Conservation (phyloP, 768 basidiomycete genomes). For the Phlebiopsis gigantea region DNA sequence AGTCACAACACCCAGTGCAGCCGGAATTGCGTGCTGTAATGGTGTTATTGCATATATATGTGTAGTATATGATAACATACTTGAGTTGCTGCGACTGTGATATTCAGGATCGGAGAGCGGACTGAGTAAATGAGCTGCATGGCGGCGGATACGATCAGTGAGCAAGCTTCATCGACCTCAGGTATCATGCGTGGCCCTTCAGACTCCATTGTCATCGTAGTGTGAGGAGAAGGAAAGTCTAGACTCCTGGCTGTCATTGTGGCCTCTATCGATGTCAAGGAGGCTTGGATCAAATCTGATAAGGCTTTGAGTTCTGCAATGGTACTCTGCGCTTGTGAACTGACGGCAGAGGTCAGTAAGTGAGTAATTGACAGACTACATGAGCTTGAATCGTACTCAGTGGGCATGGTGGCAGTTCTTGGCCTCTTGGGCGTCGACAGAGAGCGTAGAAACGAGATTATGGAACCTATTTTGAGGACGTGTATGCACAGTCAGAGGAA, state of each 20-base stretch:
- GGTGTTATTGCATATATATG: background rate
- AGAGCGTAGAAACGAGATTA: too few relatives aligned
- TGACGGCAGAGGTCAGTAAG: too few relatives aligned
- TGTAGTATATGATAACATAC: background rate
- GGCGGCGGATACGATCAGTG: conserved; percentile 27
- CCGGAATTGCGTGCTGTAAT: background rate
- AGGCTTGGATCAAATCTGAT: conserved; percentile 1
- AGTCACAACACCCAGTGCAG: background rate
- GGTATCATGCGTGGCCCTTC: conserved; percentile 9
- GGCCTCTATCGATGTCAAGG: background rate
- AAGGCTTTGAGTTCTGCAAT: conserved; percentile 9
- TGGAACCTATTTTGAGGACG: too few relatives aligned
- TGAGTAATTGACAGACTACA: too few relatives aligned
- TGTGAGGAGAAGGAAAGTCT: conserved; percentile 1
- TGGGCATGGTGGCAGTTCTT: too few relatives aligned
- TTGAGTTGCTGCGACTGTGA: conserved; percentile 7
- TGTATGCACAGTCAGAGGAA: too few relatives aligned
- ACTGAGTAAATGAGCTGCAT: conserved; percentile 28
- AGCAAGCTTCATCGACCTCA: background rate
- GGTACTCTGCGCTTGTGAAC: background rate
- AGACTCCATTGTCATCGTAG: conserved; percentile 1
- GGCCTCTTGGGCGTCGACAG: too few relatives aligned
- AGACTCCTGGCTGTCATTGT: background rate
- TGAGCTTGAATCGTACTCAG: too few relatives aligned
- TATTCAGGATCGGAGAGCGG: conserved; percentile 22